A percentile compares a stretch with the other conserved stretches of the same genome.
Evolutionary conservation across 2,329 filamentous ascomycete genomes (phyloP).

Genomic region (Helicocarpus griseus): DNA sequence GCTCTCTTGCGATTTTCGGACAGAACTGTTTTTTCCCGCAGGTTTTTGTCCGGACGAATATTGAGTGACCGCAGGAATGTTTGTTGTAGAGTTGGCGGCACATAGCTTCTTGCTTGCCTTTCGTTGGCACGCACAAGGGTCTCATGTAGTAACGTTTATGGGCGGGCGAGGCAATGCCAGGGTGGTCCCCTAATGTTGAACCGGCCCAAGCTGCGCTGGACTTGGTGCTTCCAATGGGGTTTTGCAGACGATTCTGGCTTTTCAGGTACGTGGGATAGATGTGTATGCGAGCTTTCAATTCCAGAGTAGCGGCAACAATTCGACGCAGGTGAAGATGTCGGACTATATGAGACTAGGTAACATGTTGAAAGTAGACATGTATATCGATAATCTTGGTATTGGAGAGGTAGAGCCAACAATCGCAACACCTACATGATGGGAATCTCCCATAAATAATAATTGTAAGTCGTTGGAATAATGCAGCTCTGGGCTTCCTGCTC

Average conservation of each 20-base stretch:
- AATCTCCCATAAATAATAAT: background rate
- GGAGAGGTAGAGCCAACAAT: background rate
- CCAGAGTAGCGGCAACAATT: too few relatives aligned
- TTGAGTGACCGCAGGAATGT: slow-evolving; percentile 10
- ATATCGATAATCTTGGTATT: background rate
- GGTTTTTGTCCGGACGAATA: slow-evolving; percentile 11
- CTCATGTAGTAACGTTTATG: background rate
- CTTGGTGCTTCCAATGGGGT: too few relatives aligned
- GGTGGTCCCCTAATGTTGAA: too few relatives aligned
- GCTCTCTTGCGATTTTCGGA: slow-evolving; percentile 6
- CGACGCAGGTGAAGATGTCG: too few relatives aligned
- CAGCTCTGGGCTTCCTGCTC: background rate
- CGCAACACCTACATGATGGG: background rate
- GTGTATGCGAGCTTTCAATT: too few relatives aligned
- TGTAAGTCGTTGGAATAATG: background rate
- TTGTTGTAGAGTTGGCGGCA: slow-evolving; percentile 11
- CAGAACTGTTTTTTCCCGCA: slow-evolving; percentile 13
- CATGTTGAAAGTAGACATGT: background rate
- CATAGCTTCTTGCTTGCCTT: slow-evolving; percentile 4
- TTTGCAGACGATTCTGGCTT: too few relatives aligned
- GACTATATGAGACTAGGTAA: too few relatives aligned
- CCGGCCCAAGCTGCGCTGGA: too few relatives aligned
- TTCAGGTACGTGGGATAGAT: too few relatives aligned
- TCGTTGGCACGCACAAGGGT: background rate
- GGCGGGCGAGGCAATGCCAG: too few relatives aligned